Conservation (phyloP, 2,329 filamentous ascomycete genomes). For the Bipolaris cookei region DNA sequence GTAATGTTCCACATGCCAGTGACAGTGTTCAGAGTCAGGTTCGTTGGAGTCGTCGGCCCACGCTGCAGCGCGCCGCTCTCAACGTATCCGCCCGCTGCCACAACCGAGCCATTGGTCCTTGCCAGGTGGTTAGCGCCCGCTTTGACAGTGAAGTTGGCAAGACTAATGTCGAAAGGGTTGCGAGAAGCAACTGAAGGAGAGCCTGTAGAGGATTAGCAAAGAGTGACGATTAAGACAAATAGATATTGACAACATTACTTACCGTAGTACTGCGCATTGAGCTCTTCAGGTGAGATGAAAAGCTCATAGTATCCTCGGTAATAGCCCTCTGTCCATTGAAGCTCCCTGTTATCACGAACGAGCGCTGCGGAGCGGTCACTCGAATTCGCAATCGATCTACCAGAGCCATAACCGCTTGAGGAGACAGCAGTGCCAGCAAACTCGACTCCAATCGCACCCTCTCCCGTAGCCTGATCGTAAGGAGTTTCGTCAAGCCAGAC, state of each 20-base stretch:
- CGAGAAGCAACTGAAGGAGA: slow-evolving; percentile 63
- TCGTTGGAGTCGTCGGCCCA: slow-evolving; percentile 44
- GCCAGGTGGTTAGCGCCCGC: slow-evolving; percentile 64
- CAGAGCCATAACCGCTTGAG: slow-evolving; percentile 56
- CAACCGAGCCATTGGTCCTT: slow-evolving; percentile 44
- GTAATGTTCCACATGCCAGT: slow-evolving; percentile 41
- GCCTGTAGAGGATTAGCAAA: slow-evolving; percentile 19
- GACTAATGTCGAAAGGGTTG: slow-evolving; percentile 67
- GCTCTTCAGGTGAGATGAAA: slow-evolving; percentile 59
- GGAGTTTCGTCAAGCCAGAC: slow-evolving; percentile 49
- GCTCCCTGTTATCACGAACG: slow-evolving; percentile 61
- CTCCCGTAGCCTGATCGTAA: slow-evolving; percentile 48
- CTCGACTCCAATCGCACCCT: slow-evolving; percentile 53
- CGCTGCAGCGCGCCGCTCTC: slow-evolving; percentile 61
- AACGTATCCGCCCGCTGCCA: slow-evolving; percentile 52
- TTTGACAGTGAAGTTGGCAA: slow-evolving; percentile 72
- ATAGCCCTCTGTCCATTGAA: slow-evolving; percentile 75
- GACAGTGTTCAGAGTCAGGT: slow-evolving; percentile 40
- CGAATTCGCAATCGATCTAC: slow-evolving; percentile 44
- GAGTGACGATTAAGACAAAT: not conserved
- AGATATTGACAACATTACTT: slow-evolving; percentile 24
- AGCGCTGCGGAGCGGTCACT: slow-evolving; percentile 55
- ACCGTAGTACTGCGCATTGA: slow-evolving; percentile 69
- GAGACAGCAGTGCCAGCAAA: slow-evolving; percentile 70
- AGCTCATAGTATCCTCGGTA: slow-evolving; percentile 75